Evolutionary conservation across 495 filamentous ascomycete genomes (phyloP).

Genomic region (Glarea lozoyensis): DNA sequence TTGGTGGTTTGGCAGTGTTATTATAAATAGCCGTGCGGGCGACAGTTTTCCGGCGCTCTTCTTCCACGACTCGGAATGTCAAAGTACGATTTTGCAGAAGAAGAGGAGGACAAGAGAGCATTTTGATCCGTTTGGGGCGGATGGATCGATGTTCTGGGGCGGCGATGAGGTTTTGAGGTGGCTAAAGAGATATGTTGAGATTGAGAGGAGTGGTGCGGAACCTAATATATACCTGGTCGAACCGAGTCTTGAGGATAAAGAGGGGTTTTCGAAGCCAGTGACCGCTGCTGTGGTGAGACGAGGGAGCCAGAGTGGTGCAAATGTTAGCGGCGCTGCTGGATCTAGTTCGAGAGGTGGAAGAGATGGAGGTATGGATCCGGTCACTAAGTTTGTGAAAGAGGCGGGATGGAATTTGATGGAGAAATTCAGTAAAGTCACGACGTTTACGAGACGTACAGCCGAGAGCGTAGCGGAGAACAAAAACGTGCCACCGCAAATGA

Average conservation of each 20-base stretch:
- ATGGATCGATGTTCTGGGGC: conserved; percentile 88
- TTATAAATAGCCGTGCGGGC: conserved; percentile 83
- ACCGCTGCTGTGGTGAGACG: conserved; percentile 30
- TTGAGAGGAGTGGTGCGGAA: conserved; percentile 78
- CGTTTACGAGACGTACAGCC: conserved; percentile 83
- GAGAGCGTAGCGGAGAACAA: conserved; percentile 87
- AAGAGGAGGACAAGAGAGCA: conserved; percentile 71
- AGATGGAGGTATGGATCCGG: conserved; percentile 89
- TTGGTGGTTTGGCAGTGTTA: conserved; percentile 95
- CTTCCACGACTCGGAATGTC: conserved; percentile 95
- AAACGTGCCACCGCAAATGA: conserved; percentile 70
- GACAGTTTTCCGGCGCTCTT: conserved; percentile 93
- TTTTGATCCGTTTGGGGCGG: conserved; percentile 85
- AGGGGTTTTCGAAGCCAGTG: conserved; percentile 61
- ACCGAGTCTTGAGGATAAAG: conserved; percentile 71
- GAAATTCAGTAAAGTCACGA: conserved; percentile 91
- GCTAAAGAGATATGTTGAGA: conserved; percentile 71
- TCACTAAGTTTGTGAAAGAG: conserved; percentile 91
- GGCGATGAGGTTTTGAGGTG: conserved; percentile 92
- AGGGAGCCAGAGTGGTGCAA: conserved; percentile 28
- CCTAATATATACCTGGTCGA: conserved; percentile 86
- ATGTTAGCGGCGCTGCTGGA: conserved; percentile 22
- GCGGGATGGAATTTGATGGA: conserved; percentile 93
- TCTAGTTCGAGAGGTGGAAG: conserved; percentile 18
- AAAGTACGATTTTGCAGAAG: conserved; percentile 89